These are phyloP conservation scores for Stephania japonica DNA, from an alignment of 164 flowering plant species.

Conservation along the genomic window DNA sequence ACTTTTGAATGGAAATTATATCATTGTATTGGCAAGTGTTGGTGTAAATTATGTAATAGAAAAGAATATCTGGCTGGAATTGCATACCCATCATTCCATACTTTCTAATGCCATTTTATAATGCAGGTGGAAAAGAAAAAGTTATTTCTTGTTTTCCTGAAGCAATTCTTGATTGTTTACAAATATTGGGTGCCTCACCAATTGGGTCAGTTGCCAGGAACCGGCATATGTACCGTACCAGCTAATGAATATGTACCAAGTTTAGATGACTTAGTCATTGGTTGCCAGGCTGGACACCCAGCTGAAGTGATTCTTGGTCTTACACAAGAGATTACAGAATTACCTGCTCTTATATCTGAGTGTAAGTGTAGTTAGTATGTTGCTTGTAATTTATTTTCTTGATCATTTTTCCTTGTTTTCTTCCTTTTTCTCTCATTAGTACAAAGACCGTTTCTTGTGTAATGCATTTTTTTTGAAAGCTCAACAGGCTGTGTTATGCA, in stretches of 20 bases:
- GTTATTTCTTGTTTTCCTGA: slow-evolving; percentile 60
- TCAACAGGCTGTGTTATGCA: too few species aligned
- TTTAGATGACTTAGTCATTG: slow-evolving; percentile 41
- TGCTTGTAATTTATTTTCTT: not conserved
- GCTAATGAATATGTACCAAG: slow-evolving; percentile 29
- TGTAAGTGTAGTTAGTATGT: slow-evolving; percentile 43
- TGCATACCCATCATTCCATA: not conserved
- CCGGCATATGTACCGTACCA: slow-evolving; percentile 24
- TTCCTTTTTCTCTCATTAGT: not conserved
- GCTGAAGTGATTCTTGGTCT: slow-evolving; percentile 56
- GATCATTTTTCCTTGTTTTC: slow-evolving; percentile 1
- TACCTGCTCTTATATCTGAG: slow-evolving; percentile 51
- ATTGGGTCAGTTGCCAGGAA: slow-evolving; percentile 36
- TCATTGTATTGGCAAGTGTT: too few species aligned
- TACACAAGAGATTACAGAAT: slow-evolving; percentile 48
- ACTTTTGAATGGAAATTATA: too few species aligned
- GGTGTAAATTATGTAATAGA: too few species aligned
- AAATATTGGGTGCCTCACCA: slow-evolving; percentile 72
- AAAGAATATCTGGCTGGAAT: too few species aligned
- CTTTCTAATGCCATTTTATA: not conserved
- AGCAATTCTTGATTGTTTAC: slow-evolving; percentile 63
- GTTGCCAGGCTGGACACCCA: slow-evolving; percentile 91
- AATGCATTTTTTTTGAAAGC: too few species aligned
- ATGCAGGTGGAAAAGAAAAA: slow-evolving; percentile 67
- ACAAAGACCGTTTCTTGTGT: not conserved